A percentile compares a stretch with the other conserved stretches of the same genome.
These are phyloP conservation scores for Mycosarcoma maydis DNA, from an alignment of 1,284 basidiomycete species.

Conservation along the genomic window DNA sequence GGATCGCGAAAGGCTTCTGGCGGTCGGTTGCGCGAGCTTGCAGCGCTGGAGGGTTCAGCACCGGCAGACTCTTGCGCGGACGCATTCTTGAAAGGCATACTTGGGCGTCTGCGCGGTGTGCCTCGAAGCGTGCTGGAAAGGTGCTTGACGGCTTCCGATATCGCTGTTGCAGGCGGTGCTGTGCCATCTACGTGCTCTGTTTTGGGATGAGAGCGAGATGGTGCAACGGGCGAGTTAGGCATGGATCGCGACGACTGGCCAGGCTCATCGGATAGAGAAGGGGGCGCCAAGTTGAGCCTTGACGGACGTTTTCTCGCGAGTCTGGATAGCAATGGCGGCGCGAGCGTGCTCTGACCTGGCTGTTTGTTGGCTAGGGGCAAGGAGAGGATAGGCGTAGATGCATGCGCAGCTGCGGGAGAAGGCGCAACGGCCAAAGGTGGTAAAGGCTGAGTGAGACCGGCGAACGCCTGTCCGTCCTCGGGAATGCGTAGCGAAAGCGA, in stretches of 20 bases:
- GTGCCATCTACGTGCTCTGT: slow-evolving; percentile 10
- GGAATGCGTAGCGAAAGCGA: slow-evolving; percentile 43
- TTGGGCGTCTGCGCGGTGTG: slow-evolving; percentile 54
- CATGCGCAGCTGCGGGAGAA: not conserved
- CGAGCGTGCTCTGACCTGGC: slow-evolving; percentile 13
- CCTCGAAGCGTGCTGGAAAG: slow-evolving; percentile 60
- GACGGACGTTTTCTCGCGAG: slow-evolving; percentile 43
- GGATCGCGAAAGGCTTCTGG: slow-evolving; percentile 59
- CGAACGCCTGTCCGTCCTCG: slow-evolving; percentile 33
- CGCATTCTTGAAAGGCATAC: slow-evolving; percentile 51
- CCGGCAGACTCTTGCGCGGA: slow-evolving; percentile 1
- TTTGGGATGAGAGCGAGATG: slow-evolving; percentile 21
- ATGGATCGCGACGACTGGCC: slow-evolving; percentile 45
- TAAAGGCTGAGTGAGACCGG: slow-evolving; percentile 26
- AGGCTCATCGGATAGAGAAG: slow-evolving; percentile 19
- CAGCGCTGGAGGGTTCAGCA: slow-evolving; percentile 24
- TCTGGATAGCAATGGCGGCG: slow-evolving; percentile 12
- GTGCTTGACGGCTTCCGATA: slow-evolving; percentile 47
- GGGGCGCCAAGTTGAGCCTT: slow-evolving; percentile 35
- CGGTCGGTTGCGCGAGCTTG: slow-evolving; percentile 32
- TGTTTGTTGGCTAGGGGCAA: slow-evolving; percentile 10
- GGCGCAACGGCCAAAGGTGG: slow-evolving; percentile 7
- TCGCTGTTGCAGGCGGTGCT: slow-evolving; percentile 4
- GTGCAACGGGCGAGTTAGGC: slow-evolving; percentile 40
- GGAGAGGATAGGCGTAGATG: slow-evolving; percentile 12